Evolutionary conservation across 345 rosid genomes (phyloP), one percentile per base, ranked within the genome.

Genomic region (Tarenaya hassleriana): DNA sequence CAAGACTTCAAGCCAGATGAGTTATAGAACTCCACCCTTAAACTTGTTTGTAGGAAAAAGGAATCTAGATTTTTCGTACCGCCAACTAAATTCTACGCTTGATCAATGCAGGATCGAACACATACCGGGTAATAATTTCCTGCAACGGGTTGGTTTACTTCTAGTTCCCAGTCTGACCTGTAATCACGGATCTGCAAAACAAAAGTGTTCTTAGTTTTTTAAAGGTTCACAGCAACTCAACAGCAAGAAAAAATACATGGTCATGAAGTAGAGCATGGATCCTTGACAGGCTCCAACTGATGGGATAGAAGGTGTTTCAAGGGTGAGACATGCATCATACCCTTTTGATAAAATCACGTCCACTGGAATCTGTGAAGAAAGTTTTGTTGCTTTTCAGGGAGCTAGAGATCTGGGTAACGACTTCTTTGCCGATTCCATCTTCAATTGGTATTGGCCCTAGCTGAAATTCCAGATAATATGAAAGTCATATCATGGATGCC

Each of bases 91-190:
- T n/a, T n/a, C n/a, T n/a, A n/a, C n/a, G 29, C 5, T 24, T 51
- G 35, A 50, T 7, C 47, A 40, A 10, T 40, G 19, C 46, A 21
- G 52, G 50, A 46, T 12, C 33, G 33, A 2, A 2, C 39, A 70
- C 82, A 65, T 80, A 87, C 98, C 15, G 96, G 98, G 67, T 91
- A 91, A 67, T 91, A 91, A 60, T 91, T 91, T 74, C 96, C 98
- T 64, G 96, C 88, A 45, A 77, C 76, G 15, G 92, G 98, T 71
- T 91, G 85, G 72, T 82, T 66, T 67, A 91, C 98, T 77, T 91
- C 76, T 53, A 91, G 79, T 52, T 87, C 66, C 98, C 98, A 91
- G 66, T 91, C 98, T 19, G 83, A 44, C 65, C 98, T 76, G 65
- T 82, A 79, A 67, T 91, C 95, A 69, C 95, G 89, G 72, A 91